A percentile compares a stretch with the other conserved stretches of the same genome.
These are phyloP conservation scores for Echinosophora koreensis DNA, from an alignment of 306 rosid genomes.

Conservation along the genomic window DNA sequence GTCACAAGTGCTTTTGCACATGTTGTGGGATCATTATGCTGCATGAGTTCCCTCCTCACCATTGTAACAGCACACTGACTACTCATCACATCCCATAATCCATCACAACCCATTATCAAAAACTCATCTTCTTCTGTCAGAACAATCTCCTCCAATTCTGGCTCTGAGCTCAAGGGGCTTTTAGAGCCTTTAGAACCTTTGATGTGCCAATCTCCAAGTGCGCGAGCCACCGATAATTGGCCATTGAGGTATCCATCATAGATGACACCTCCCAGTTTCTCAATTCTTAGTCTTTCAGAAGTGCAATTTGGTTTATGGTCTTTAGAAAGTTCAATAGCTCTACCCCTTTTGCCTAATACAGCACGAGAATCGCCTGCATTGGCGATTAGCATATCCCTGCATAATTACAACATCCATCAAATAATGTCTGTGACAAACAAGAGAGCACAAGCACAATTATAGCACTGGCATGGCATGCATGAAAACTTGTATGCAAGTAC, in stretches of 20 bases:
- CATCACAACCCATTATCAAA: constrained; percentile 76
- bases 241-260: constrained; percentile 80
- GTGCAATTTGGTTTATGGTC: constrained; percentile 81
- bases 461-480: not conserved
- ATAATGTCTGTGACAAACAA: constrained; percentile 10
- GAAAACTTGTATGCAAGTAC: not conserved
- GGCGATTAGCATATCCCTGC: constrained; percentile 65
- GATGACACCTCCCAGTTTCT: constrained; percentile 74
- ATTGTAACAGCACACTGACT: constrained; percentile 84
- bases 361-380: constrained; percentile 81
- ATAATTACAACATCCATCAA: constrained; percentile 19
- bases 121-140: constrained; percentile 73
- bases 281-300: constrained; percentile 75
- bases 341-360: constrained; percentile 69
- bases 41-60: constrained; percentile 74
- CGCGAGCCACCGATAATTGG: constrained; percentile 75
- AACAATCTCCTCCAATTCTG: constrained; percentile 62
- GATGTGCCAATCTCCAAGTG: constrained; percentile 83
- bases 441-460: not conserved
- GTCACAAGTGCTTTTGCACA: constrained; percentile 64
- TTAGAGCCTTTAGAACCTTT: constrained; percentile 69
- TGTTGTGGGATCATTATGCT: constrained; percentile 62
- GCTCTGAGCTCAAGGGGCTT: constrained; percentile 73
- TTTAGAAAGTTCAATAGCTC: constrained; percentile 75
- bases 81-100: constrained; percentile 85